Evolutionary conservation across 73 alveolate species (phyloP).

Genomic region (Tetrahymena elliotti): DNA sequence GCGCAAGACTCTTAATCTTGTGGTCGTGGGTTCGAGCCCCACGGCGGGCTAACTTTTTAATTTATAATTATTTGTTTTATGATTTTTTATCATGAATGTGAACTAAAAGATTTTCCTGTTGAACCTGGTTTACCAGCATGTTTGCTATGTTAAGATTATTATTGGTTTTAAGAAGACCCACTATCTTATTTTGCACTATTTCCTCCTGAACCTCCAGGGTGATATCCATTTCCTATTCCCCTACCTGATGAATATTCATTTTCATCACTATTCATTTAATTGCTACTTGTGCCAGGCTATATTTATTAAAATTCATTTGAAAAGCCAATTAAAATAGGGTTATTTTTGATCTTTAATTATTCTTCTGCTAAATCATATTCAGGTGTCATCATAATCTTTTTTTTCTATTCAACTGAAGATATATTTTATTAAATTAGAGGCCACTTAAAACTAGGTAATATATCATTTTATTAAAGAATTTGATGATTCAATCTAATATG

Average conservation of each 20-base stretch:
- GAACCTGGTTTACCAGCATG: not conserved
- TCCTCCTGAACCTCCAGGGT: not conserved
- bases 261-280: too few species aligned
- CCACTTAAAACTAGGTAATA: too few species aligned
- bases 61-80: not conserved
- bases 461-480: too few species aligned
- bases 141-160: not conserved
- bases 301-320: not conserved
- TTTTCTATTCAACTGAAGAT: not conserved
- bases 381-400: not conserved
- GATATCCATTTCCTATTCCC: not conserved
- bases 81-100: not conserved
- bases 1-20: constrained; percentile 2
- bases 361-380: not conserved
- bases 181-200: not conserved
- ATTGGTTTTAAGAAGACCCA: not conserved
- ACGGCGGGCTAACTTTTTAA: not conserved
- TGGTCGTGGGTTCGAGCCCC: constrained; percentile 5
- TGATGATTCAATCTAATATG: too few species aligned
- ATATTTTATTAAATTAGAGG: too few species aligned
- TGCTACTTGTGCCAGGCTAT: not conserved
- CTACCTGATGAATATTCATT: not conserved
- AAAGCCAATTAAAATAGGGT: not conserved
- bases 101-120: not conserved
- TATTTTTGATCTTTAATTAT: not conserved